A percentile compares a stretch with the other conserved stretches of the same genome.
Conservation (phyloP, 106 monocot genomes). For the Dendrobium catenatum region DNA sequence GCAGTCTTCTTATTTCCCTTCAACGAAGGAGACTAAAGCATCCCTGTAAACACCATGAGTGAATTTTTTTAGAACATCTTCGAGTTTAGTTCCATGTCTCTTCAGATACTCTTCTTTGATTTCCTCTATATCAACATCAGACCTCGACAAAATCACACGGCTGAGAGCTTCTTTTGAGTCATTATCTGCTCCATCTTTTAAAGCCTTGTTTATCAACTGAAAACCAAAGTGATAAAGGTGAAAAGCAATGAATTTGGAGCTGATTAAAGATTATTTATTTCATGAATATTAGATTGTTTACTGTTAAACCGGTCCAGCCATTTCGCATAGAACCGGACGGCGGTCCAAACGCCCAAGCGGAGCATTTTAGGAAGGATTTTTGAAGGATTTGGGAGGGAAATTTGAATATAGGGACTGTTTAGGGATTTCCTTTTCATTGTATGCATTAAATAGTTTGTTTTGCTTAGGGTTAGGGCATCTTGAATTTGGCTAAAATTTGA, state of each 20-base stretch:
- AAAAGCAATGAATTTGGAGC: neutral
- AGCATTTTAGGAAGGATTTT: too few species aligned
- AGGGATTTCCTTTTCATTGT: too few species aligned
- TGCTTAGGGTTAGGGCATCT: too few species aligned
- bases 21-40: conserved; percentile 41
- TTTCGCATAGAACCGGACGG: too few species aligned
- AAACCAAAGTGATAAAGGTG: conserved; percentile 1
- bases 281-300: too few species aligned
- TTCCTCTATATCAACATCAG: conserved; percentile 43
- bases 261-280: too few species aligned
- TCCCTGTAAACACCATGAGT: conserved; percentile 46
- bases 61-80: conserved; percentile 25
- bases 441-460: too few species aligned
- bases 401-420: too few species aligned
- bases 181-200: conserved; percentile 35
- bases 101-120: conserved; percentile 40
- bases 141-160: conserved; percentile 38
- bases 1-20: neutral
- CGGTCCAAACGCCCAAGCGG: too few species aligned
- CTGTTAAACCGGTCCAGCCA: too few species aligned
- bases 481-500: too few species aligned
- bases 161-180: conserved; percentile 34
- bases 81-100: conserved; percentile 30
- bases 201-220: conserved; percentile 36
- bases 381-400: too few species aligned